Base-by-base conservation (phyloP, 495 filamentous ascomycete genomes). In the Podospora conica region DNA sequence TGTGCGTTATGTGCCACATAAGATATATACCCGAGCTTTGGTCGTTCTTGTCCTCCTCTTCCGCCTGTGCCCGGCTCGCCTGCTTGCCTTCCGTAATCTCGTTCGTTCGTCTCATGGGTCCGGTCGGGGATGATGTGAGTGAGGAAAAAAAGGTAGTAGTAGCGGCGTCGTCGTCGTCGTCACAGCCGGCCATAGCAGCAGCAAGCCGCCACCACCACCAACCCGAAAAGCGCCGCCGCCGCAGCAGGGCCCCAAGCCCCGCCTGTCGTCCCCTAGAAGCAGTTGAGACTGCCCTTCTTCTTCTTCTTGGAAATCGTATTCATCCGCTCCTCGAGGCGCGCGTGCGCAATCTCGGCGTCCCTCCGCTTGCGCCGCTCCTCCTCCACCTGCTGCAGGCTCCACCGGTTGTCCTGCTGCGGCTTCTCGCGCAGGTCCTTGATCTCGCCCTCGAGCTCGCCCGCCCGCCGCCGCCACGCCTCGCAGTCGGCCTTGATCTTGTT, bases 281-380 rank as follows among this genome's bases (percentile, higher is more conserved):
- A 98, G 80, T 96, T 97, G 71, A 98, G 87, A 29, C 89, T 91
- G 73, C 91, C 90, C 87, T 95, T 95, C 83, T 91, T 92, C 87
- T 97, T 96, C 83, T 93, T 96, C 80, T 93, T 93, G 74, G 87
- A 90, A 73, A 96, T 87, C n/a, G 87, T 89, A 65, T 90, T 88
- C 94, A 98, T 97, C 12, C 93, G 84, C 80, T 96, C 91, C 77
- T 98, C 95, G 4, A 98, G 84, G 71, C 96, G 89, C 65, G 87
- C 90, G 61, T 90, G 81, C 48, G 96, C 96, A 71, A 88, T 85
- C 78, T 98, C 95, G 25, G 96, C 93, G 69, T 96, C 90, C 58
- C 87, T 81, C 21, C 96, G 83, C 71, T 93, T 93, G 74, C 87
- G 90, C 33, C 93, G 83, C 81, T 97, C 96, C 73, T 98, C 93